Percentiles rank a stretch among this genome's conserved stretches.
Conservation (phyloP, 2,329 filamentous ascomycete species). For the Colletotrichum sp. region DNA sequence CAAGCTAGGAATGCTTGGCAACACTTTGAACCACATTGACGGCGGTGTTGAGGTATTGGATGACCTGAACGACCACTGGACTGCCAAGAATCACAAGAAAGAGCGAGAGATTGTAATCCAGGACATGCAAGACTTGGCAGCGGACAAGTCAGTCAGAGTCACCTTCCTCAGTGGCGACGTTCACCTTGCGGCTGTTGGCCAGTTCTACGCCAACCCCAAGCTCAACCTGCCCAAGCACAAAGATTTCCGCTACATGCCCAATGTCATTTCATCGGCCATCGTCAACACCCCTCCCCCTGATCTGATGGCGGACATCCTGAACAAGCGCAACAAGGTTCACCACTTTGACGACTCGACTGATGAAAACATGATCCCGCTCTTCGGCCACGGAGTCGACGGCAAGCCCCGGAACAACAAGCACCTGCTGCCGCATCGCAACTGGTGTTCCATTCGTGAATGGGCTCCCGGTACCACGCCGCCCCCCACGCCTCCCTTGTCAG, state of each 20-base stretch:
- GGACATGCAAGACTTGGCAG: conserved; percentile 90
- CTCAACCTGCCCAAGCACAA: conserved; percentile 80
- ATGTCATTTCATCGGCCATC: conserved; percentile 92
- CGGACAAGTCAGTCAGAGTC: conserved; percentile 88
- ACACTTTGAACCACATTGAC: conserved; percentile 86
- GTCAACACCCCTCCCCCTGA: conserved; percentile 90
- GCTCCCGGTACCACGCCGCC: conserved; percentile 78
- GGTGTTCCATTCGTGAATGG: conserved; percentile 91
- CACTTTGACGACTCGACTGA: conserved; percentile 80
- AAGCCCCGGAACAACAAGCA: conserved; percentile 91
- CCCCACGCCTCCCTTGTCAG: conserved; percentile 64
- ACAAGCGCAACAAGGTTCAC: conserved; percentile 86
- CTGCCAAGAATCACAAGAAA: conserved; percentile 89
- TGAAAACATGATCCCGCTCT: conserved; percentile 95
- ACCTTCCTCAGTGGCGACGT: conserved; percentile 95
- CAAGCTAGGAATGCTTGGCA: conserved; percentile 79
- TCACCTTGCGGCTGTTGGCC: conserved; percentile 88
- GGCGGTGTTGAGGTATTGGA: conserved; percentile 91
- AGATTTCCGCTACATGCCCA: conserved; percentile 97
- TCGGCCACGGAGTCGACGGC: conserved; percentile 86
- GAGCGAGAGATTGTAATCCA: conserved; percentile 88
- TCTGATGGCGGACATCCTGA: conserved; percentile 87
- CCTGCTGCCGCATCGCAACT: conserved; percentile 88
- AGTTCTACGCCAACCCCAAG: conserved; percentile 93
- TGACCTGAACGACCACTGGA: conserved; percentile 97